Evolutionary conservation across 2,329 filamentous ascomycete species (phyloP).

Genomic region (Ophiosphaerella narmari): DNA sequence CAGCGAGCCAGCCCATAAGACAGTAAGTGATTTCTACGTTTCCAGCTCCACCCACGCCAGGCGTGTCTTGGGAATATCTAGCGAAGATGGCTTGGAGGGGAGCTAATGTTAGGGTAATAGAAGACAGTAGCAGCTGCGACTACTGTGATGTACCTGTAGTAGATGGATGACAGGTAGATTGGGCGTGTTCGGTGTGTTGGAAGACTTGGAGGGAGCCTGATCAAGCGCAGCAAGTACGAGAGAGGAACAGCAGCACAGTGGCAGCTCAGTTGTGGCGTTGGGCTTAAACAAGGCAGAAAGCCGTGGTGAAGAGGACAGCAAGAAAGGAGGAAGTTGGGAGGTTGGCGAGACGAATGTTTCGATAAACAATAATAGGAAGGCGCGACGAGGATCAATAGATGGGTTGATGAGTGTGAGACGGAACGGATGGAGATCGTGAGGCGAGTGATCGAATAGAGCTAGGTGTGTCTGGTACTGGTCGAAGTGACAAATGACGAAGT

Average conservation of each 20-base stretch:
- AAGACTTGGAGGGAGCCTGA: constrained; percentile 18
- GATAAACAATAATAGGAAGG: constrained; percentile 29
- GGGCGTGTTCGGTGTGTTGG: constrained; percentile 10
- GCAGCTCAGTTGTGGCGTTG: constrained; percentile 30
- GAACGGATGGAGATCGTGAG: constrained; percentile 30
- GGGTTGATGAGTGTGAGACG: constrained; percentile 27
- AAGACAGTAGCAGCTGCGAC: background rate
- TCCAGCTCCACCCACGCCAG: constrained; percentile 15
- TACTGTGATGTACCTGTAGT: constrained; percentile 2
- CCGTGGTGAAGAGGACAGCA: constrained; percentile 13
- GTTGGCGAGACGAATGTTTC: constrained; percentile 14
- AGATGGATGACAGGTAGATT: constrained; percentile 21
- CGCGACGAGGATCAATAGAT: constrained; percentile 17
- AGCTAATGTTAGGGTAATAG: background rate
- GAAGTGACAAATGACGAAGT: constrained; percentile 42
- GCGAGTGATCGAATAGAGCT: constrained; percentile 36
- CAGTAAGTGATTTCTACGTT: constrained; percentile 20
- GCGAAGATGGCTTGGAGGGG: constrained; percentile 10
- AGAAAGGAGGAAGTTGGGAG: constrained; percentile 15
- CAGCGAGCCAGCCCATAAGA: constrained; percentile 50
- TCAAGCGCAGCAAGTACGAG: constrained; percentile 1
- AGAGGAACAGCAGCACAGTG: constrained; percentile 16
- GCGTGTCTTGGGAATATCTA: constrained; percentile 4
- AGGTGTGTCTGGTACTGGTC: constrained; percentile 38
- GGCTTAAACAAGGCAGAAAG: constrained; percentile 33